Conservation (phyloP, 2,329 filamentous ascomycete species). For the Fusarium burgessii region DNA sequence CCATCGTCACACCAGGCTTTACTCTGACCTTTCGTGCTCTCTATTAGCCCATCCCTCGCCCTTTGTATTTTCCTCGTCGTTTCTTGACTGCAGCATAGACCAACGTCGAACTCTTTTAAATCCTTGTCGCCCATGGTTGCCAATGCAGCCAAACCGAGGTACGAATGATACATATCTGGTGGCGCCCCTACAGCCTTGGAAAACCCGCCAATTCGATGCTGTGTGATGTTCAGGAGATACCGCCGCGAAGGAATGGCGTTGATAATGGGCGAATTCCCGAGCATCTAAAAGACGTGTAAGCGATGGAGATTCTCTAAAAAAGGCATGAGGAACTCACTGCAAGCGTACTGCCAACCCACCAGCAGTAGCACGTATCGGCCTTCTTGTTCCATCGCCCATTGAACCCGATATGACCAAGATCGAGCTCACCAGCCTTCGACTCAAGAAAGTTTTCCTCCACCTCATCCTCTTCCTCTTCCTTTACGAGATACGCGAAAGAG, state of each 20-base stretch:
- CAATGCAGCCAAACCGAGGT: slow-evolving; percentile 85
- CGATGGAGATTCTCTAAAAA: background rate
- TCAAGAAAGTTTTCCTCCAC: slow-evolving; percentile 56
- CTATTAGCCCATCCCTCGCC: slow-evolving; percentile 57
- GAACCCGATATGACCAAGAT: slow-evolving; percentile 74
- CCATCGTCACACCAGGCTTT: slow-evolving; percentile 36
- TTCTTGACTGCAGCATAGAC: slow-evolving; percentile 78
- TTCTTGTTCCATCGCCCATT: slow-evolving; percentile 93
- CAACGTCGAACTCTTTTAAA: slow-evolving; percentile 78
- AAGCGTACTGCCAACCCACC: slow-evolving; percentile 83
- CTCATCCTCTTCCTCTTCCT: slow-evolving; percentile 60
- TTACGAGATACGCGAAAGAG: slow-evolving; percentile 70
- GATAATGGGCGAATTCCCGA: slow-evolving; percentile 69
- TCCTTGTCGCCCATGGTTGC: slow-evolving; percentile 77
- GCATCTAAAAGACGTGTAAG: slow-evolving; percentile 60
- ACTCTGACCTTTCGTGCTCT: slow-evolving; percentile 9
- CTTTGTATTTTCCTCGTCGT: slow-evolving; percentile 62
- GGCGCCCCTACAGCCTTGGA: slow-evolving; percentile 76
- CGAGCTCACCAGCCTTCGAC: slow-evolving; percentile 50
- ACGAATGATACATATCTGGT: slow-evolving; percentile 89
- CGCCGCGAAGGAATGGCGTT: slow-evolving; percentile 71
- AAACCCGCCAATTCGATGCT: slow-evolving; percentile 87
- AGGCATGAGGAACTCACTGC: slow-evolving; percentile 48
- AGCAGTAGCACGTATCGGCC: slow-evolving; percentile 95
- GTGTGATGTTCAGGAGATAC: slow-evolving; percentile 87